Evolutionary conservation across 1,284 basidiomycete species (phyloP).

Genomic region (Porogramme epimiltina): DNA sequence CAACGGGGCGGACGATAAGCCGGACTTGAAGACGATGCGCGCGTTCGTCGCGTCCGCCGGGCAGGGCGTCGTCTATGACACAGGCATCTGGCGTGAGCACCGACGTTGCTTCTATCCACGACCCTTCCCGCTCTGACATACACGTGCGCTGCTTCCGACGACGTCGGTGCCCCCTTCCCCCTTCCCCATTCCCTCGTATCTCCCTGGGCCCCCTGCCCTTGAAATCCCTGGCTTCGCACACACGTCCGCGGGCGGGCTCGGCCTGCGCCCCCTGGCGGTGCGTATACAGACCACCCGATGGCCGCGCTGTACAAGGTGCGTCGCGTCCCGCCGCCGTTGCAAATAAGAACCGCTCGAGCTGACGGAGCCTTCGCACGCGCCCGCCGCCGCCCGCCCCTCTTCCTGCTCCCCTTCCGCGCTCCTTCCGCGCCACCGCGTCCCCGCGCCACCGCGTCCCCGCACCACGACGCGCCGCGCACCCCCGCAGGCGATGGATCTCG

Average conservation of each 20-base stretch:
- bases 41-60: slow-evolving; percentile 80
- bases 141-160: too few relatives aligned
- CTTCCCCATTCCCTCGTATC: too few relatives aligned
- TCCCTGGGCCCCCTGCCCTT: too few relatives aligned
- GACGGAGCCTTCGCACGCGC: neutral
- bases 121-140: too few relatives aligned
- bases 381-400: neutral
- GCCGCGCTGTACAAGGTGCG: slow-evolving; percentile 72
- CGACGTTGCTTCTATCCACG: too few relatives aligned
- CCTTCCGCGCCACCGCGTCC: too few relatives aligned
- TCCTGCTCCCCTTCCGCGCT: slow-evolving; percentile 20
- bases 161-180: too few relatives aligned
- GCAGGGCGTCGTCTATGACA: slow-evolving; percentile 85
- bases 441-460: too few relatives aligned
- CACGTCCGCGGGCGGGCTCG: too few relatives aligned
- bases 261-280: slow-evolving; percentile 3
- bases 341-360: too few relatives aligned
- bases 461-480: slow-evolving; percentile 6
- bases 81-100: slow-evolving; percentile 79
- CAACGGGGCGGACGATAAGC: slow-evolving; percentile 74
- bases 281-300: slow-evolving; percentile 78
- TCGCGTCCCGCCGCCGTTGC: too few relatives aligned
- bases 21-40: slow-evolving; percentile 71
- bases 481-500: slow-evolving; percentile 73
- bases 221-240: too few relatives aligned